phyloP scores from a whole-genome alignment of 225 moss, liverwort and hornwort genomes.

The Marchantia polymorpha region DNA sequence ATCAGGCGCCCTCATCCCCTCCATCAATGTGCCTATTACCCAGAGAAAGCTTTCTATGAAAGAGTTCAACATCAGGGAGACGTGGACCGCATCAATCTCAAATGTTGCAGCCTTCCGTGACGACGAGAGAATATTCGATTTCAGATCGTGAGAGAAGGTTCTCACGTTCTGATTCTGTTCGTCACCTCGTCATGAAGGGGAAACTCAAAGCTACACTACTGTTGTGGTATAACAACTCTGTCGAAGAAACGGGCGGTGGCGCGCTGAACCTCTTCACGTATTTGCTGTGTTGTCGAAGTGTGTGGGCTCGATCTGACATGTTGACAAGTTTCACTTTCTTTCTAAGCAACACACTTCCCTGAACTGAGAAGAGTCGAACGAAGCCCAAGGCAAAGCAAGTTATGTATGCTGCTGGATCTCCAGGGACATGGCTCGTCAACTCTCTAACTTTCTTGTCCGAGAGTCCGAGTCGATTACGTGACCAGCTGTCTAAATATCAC shows the following conservation, averaged over 20 bases:
- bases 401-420: constrained; percentile 17
- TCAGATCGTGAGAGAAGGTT: no score
- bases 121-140: no score
- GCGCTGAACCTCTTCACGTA: background rate
- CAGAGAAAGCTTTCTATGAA: background rate
- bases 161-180: no score
- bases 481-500: constrained; percentile 8
- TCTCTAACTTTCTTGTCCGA: constrained; percentile 6
- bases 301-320: background rate
- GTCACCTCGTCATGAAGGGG: background rate
- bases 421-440: constrained; percentile 11
- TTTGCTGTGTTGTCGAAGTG: constrained; percentile 7
- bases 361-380: background rate
- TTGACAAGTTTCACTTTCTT: background rate
- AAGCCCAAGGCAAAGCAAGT: constrained; percentile 7
- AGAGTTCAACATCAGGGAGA: background rate
- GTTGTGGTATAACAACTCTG: background rate
- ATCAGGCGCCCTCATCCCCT: background rate
- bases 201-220: background rate
- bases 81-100: background rate
- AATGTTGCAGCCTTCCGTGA: no score
- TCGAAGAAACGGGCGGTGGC: background rate
- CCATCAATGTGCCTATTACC: background rate
- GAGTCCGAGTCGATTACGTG: constrained; percentile 7
- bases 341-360: background rate